phyloP scores from a whole-genome alignment of 768 basidiomycete genomes.

The Leccinum barrowsii region DNA sequence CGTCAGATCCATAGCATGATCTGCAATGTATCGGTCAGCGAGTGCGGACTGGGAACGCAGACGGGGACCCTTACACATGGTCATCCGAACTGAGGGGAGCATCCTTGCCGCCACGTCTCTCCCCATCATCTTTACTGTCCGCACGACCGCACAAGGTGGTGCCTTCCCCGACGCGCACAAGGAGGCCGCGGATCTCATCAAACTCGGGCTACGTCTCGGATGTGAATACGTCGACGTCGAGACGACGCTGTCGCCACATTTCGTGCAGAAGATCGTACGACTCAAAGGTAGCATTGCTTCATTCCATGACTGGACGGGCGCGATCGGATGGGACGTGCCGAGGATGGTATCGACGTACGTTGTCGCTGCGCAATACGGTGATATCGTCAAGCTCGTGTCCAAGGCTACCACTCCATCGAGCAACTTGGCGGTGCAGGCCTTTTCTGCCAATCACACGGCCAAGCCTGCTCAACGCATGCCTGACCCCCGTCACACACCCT shows the following conservation, averaged over 20 bases:
- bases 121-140: slow-evolving; percentile 89
- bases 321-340: slow-evolving; percentile 76
- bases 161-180: slow-evolving; percentile 74
- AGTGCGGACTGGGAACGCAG: no score
- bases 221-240: slow-evolving; percentile 95
- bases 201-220: slow-evolving; percentile 75
- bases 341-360: slow-evolving; percentile 67
- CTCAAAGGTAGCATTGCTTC: slow-evolving; percentile 85
- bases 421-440: slow-evolving; percentile 75
- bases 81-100: no score
- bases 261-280: slow-evolving; percentile 53
- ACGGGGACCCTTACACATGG: no score
- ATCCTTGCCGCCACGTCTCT: slow-evolving; percentile 49
- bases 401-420: slow-evolving; percentile 73
- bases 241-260: slow-evolving; percentile 63
- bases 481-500: slow-evolving; percentile 90
- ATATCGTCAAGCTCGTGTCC: slow-evolving; percentile 91
- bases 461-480: slow-evolving; percentile 86
- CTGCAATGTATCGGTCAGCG: no score
- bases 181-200: slow-evolving; percentile 71
- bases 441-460: slow-evolving; percentile 52
- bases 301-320: slow-evolving; percentile 92
- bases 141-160: slow-evolving; percentile 87
- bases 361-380: slow-evolving; percentile 63
- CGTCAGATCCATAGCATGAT: no score